phyloP scores from a whole-genome alignment of 148 eudicot species.

The Amaranthus palmeri region DNA sequence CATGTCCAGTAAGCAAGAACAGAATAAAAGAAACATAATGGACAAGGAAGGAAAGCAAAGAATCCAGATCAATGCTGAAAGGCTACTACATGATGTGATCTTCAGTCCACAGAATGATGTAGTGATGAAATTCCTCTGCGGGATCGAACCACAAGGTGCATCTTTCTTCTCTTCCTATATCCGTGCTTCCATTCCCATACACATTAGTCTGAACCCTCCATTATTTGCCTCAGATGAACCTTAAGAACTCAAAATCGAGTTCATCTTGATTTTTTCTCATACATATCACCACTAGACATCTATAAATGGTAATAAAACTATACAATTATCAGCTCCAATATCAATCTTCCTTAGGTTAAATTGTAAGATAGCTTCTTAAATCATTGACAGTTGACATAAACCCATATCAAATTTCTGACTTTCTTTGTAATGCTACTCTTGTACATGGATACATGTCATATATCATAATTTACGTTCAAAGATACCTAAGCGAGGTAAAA shows the following conservation, averaged over 20 bases:
- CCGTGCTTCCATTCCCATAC: conserved; percentile 91
- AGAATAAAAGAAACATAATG: conserved; percentile 10
- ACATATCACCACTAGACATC: conserved; percentile 93
- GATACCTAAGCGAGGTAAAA: too few species aligned
- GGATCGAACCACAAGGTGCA: conserved; percentile 92
- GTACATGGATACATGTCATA: neutral
- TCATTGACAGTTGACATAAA: neutral
- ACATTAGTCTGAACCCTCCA: conserved; percentile 94
- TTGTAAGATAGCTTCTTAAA: neutral
- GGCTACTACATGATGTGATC: conserved; percentile 56
- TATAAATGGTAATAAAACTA: conserved; percentile 20
- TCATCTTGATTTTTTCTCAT: conserved; percentile 75
- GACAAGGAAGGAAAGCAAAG: conserved; percentile 9
- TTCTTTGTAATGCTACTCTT: neutral
- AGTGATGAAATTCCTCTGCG: conserved; percentile 73
- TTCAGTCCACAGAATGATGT: conserved; percentile 77
- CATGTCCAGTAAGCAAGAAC: conserved; percentile 11
- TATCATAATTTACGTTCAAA: too few species aligned
- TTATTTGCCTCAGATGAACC: conserved; percentile 79
- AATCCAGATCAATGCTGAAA: conserved; percentile 10
- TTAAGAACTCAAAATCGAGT: conserved; percentile 84
- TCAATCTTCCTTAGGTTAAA: neutral
- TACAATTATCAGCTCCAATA: neutral
- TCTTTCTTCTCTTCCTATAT: conserved; percentile 82
- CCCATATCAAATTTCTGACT: neutral